These are phyloP conservation scores for Starmerella apicola DNA, from an alignment of 805 yeast species.

Conservation along the genomic window DNA sequence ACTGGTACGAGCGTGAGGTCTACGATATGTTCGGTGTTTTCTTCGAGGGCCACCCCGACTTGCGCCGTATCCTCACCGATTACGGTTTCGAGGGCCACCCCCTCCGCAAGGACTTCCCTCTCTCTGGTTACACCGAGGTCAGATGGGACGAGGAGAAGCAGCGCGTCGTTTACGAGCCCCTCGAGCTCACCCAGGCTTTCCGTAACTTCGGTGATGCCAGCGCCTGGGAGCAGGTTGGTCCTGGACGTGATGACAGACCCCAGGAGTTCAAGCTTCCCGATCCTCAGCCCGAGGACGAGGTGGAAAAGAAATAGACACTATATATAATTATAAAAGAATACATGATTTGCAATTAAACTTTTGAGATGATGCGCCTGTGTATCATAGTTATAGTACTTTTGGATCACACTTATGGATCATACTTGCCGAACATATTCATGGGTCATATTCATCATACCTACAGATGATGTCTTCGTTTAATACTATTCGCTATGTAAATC, in stretches of 20 bases:
- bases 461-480: too few relatives aligned
- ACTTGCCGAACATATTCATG: neutral
- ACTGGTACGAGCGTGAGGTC: constrained; percentile 86
- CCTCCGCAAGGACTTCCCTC: constrained; percentile 82
- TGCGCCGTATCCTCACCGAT: constrained; percentile 81
- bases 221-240: constrained; percentile 87
- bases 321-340: too few relatives aligned
- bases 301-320: constrained; percentile 27
- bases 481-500: too few relatives aligned
- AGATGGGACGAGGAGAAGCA: constrained; percentile 84
- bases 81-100: constrained; percentile 91
- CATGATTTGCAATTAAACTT: too few relatives aligned
- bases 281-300: constrained; percentile 60
- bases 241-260: constrained; percentile 72
- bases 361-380: too few relatives aligned
- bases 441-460: neutral
- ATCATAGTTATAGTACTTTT: too few relatives aligned
- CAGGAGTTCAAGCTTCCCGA: constrained; percentile 69
- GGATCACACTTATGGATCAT: neutral
- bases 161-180: constrained; percentile 78
- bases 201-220: constrained; percentile 84
- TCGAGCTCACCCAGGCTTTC: constrained; percentile 85
- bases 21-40: constrained; percentile 79
- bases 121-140: constrained; percentile 83
- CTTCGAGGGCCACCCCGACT: constrained; percentile 80